Evolutionary conservation across 176 grass and related monocot species (phyloP).

Genomic region (Carex littledalei): DNA sequence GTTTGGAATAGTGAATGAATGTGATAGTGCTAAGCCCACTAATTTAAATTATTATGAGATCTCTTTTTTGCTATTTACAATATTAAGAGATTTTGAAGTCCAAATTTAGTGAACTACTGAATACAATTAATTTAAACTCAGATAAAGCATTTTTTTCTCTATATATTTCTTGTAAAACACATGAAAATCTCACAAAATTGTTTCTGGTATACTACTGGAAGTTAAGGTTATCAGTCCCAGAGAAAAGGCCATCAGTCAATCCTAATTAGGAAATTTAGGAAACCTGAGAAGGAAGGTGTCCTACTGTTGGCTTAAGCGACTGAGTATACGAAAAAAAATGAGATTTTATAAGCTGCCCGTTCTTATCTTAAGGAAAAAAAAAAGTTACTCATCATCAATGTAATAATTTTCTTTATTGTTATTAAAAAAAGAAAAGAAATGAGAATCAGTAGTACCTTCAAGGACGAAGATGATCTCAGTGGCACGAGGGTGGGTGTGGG

Average conservation of each 20-base stretch:
- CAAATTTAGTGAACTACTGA: background rate
- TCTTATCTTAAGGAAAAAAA: background rate
- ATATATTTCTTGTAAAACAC: background rate
- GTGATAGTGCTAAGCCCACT: background rate
- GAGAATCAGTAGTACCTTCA: conserved; percentile 2
- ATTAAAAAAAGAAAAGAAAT: background rate
- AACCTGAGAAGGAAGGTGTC: background rate
- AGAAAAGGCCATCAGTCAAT: background rate
- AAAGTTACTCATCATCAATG: background rate
- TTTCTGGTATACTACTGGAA: background rate
- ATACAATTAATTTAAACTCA: background rate
- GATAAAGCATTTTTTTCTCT: background rate
- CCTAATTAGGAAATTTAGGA: background rate
- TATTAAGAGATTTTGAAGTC: background rate
- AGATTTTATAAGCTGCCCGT: background rate
- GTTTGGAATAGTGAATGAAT: background rate
- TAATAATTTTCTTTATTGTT: background rate
- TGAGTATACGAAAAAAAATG: background rate
- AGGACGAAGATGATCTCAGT: conserved; percentile 25
- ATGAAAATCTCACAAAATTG: background rate
- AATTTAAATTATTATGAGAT: background rate
- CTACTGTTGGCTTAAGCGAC: background rate
- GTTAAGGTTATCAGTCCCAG: background rate
- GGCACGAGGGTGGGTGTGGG: conserved; percentile 22
- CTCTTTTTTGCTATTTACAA: background rate